Evolutionary conservation across 306 rosid species (phyloP), one percentile per base, ranked within the genome.

Genomic region (Vigna nakashimae): DNA sequence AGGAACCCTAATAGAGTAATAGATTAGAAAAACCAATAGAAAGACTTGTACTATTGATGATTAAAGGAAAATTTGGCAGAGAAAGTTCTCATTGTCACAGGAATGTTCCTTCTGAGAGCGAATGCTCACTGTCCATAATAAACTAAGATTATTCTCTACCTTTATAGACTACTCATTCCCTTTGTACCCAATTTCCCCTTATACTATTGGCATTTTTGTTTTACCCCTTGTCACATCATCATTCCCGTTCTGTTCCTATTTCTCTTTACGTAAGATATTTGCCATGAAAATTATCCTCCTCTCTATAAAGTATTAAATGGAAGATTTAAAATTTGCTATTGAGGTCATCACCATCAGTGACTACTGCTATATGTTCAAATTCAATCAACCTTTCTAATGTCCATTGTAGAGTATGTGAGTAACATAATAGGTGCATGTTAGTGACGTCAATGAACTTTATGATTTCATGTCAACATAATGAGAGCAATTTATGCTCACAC

Each of bases 401-500:
- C 43, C 56, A 18, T 48, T 71, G 59, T 40, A 36, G 56, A 56
- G 75, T 36, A 52, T 13, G 24, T 59, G 28, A 58, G 75, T 48
- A 68, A 24, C 52, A 46, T 48, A 68, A 17, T 43, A 46, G 77
- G 45, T 51, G 49, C 51, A 49, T 82, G 68, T 48, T 14, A 56
- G 32, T 36, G 75, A 57, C 76, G 7, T 65, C 20, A 34, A 30
- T 71, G 73, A 67, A 24, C 71, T 51, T 32, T 62, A 38, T 70
- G 73, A 62, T 69, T 59, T 65, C 26, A 57, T 56, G 6, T 51
- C 60, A 45, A 50, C 75, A 22, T 66, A 53, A 36, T n/a, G 28
- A 55, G 32, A 56, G 42, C 48, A 63, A 30, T 50, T 82, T 75
- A 55, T 81, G 82, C 84, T 81, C 17, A 85, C 58, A 55, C 68